Evolutionary conservation across 2,329 filamentous ascomycete species (phyloP), one percentile per base, ranked within the genome.

Genomic region (Nannizziopsis barbatae): DNA sequence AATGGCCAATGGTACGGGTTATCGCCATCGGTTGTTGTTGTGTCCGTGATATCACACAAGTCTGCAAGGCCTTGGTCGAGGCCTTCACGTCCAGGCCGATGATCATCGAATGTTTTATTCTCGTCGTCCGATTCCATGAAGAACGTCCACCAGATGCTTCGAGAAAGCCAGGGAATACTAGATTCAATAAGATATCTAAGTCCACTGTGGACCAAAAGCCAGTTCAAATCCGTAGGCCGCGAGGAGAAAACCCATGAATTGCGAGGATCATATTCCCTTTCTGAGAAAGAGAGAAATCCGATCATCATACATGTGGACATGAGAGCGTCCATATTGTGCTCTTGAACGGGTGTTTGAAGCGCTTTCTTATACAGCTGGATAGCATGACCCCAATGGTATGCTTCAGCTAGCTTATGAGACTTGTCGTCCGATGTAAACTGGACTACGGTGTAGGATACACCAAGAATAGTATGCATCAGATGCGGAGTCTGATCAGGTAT

Each of bases 1-100:
- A 65, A 53, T 1, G 65, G 62, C 58, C 59, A 65, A n/a, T 64
- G 55, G 47, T 64, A 69, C 0, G 65, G 60, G 37, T 65, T 67
- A 38, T 53, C 55, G 15, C 59, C 54, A 20, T 58, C 51, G 1
- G 62, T 63, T 3, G 60, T 63, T 3, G 60, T 57, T 5, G 44
- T 52, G 0, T 61, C 56, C 9, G 52, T 51, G n/a, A 68, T 64
- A 1, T 55, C 59, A 47, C 65, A 68, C 1, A 68, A 48, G 42
- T 63, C 58, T 2, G 64, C 62, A 11, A 68, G 56, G 6, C 54
- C 55, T 1, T 57, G 58, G 41, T 63, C 55, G 20, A 68, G 47
- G 20, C 52, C 62, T 0, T 52, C 55, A 1, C 58, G 55, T 1
- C 63, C 64, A 0, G 58, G 49, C 1, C 59, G 57, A 5, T 59